These are phyloP conservation scores for Amoebophrya sp. DNA, from an alignment of 169 alveolate genomes.

Conservation along the genomic window DNA sequence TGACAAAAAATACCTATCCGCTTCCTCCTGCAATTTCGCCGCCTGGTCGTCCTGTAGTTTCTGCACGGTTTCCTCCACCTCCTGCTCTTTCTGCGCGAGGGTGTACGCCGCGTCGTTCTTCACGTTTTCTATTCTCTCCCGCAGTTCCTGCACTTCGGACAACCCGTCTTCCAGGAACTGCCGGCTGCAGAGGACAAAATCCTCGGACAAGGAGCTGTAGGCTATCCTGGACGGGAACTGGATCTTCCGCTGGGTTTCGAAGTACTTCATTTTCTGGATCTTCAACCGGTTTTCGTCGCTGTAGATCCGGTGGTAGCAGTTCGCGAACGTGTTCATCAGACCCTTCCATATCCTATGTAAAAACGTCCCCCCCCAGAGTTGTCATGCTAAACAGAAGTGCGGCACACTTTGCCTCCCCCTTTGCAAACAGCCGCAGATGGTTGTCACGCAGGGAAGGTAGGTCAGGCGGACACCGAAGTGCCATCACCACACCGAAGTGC, in stretches of 20 bases:
- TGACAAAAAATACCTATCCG: not conserved
- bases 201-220: not conserved
- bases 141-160: slow-evolving; percentile 26
- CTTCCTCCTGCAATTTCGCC: not conserved
- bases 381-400: too few relatives aligned
- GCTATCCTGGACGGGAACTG: not conserved
- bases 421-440: too few relatives aligned
- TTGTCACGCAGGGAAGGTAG: too few relatives aligned
- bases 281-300: not conserved
- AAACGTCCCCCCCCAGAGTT: too few relatives aligned
- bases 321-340: not conserved
- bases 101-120: not conserved
- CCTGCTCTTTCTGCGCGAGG: not conserved
- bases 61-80: not conserved
- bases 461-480: too few relatives aligned
- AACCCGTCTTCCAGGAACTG: not conserved
- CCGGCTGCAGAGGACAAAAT: not conserved
- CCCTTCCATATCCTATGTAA: not conserved
- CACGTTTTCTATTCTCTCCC: slow-evolving; percentile 13
- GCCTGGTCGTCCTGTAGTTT: not conserved
- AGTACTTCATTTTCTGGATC: not conserved
- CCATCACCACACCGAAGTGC: too few relatives aligned
- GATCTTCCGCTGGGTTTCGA: not conserved
- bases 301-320: too few relatives aligned
- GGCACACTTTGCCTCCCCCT: too few relatives aligned